Base-by-base conservation (phyloP, 768 basidiomycete species). In the Phaeotremella skinneri region DNA sequence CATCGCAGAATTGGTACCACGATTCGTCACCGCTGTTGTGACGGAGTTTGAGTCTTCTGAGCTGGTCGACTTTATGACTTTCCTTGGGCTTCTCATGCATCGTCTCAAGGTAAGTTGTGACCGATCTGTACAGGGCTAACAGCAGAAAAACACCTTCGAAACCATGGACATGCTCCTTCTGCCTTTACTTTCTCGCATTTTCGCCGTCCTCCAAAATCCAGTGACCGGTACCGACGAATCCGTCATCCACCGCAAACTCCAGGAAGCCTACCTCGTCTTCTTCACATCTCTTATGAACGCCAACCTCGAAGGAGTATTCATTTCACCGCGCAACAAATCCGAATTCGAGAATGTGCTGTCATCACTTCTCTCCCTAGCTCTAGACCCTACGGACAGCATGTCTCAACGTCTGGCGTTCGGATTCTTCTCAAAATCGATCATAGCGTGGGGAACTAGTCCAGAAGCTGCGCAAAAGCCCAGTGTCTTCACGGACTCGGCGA, bases 1-100 rank as follows among this genome's bases (percentile, higher is more conserved):
- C 34, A 87, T 94, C 52, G 89, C 91, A 0, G 85, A 87, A 64
- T 86, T 87, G 63, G 91, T 98, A 42, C 91, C 93, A 2, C 81
- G 87, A 23, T 81, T 99, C 47, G 97, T 97, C 85, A 82, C 83
- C 45, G 87, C 89, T 73, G 84, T 98, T n/a, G 84, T 98, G 51
- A 83, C 86, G 2, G 89, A 94, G 67, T 92, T 93, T 69, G 91
- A 96, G 64, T 87, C 91, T 1, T 84, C 87, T 5, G 96, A 99
- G 76, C 80, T 99, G 57, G 86, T 88, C 27, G 96, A 99, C 72
- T 94, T 98, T 69, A 87, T 98, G 82, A 88, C 87, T 69, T 98
- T 99, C 80, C 88, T 99, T 55, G 88, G 88, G 5, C 80, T 96
- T 7, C 80, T 97, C 53, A 87, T 93, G 52, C 91, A 94, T 75